Conservation (phyloP, 768 basidiomycete genomes). For the Macrolepiota dolichaula region DNA sequence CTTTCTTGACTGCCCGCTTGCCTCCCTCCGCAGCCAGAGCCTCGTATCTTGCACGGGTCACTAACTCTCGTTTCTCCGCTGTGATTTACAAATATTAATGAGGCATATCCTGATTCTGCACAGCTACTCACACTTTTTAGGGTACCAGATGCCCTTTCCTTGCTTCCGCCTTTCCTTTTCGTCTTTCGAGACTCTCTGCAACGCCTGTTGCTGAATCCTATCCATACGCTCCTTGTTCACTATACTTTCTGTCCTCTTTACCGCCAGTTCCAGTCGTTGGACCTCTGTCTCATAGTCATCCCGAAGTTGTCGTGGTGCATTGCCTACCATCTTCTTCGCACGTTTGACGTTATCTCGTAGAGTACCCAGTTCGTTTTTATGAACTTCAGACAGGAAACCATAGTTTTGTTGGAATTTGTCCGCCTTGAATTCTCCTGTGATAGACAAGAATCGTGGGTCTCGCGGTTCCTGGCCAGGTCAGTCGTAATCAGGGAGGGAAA, state of each 20-base stretch:
- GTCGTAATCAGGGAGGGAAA: slow-evolving; percentile 1
- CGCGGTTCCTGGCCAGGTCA: slow-evolving; percentile 55
- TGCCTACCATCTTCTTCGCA: slow-evolving; percentile 60
- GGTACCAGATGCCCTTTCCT: slow-evolving; percentile 82
- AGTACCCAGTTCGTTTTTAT: slow-evolving; percentile 58
- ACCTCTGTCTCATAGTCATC: slow-evolving; percentile 68
- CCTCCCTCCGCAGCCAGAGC: slow-evolving; percentile 77
- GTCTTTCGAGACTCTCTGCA: slow-evolving; percentile 49
- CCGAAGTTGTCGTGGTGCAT: slow-evolving; percentile 58
- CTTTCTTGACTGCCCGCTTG: slow-evolving; percentile 78
- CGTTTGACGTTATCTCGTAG: slow-evolving; percentile 65
- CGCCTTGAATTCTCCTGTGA: slow-evolving; percentile 65
- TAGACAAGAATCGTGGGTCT: slow-evolving; percentile 82
- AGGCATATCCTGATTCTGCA: slow-evolving; percentile 4
- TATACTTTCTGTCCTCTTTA: slow-evolving; percentile 73
- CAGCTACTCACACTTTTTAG: slow-evolving; percentile 69
- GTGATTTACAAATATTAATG: slow-evolving; percentile 12
- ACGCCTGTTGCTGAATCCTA: slow-evolving; percentile 65
- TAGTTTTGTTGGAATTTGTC: slow-evolving; percentile 71
- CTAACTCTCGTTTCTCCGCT: slow-evolving; percentile 78
- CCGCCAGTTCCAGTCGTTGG: slow-evolving; percentile 60
- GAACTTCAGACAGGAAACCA: slow-evolving; percentile 67
- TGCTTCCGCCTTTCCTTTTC: slow-evolving; percentile 65
- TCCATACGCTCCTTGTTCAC: slow-evolving; percentile 73
- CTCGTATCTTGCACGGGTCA: slow-evolving; percentile 75